Evolutionary conservation across 2,329 filamentous ascomycete genomes (phyloP).

Genomic region (Didymella segeticola): DNA sequence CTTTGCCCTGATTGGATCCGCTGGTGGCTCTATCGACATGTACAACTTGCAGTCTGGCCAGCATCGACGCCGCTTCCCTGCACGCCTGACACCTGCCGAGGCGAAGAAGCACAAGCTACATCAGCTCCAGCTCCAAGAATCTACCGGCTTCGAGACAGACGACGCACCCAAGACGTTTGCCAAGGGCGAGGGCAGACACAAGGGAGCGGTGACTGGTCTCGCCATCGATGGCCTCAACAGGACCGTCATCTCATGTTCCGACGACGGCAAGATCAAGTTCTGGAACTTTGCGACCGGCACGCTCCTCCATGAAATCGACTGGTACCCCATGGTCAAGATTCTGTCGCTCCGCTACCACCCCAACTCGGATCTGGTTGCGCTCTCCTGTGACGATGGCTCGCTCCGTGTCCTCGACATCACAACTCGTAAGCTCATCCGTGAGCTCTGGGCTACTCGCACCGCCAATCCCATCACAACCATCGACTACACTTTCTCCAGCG

Average conservation of each 20-base stretch:
- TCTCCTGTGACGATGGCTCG: constrained; percentile 87
- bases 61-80: constrained; percentile 87
- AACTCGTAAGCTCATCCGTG: constrained; percentile 88
- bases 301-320: constrained; percentile 81
- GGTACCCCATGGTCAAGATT: constrained; percentile 78
- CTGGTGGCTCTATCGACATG: constrained; percentile 85
- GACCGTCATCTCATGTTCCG: constrained; percentile 80
- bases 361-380: constrained; percentile 82
- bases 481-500: constrained; percentile 75
- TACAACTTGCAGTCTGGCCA: constrained; percentile 95
- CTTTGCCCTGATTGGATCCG: constrained; percentile 89
- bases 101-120: constrained; percentile 75
- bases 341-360: constrained; percentile 81
- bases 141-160: constrained; percentile 11
- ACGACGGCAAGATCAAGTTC: constrained; percentile 95
- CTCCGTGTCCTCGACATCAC: constrained; percentile 90
- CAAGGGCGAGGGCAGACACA: constrained; percentile 73
- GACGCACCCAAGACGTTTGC: constrained; percentile 48
- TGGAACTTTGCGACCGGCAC: constrained; percentile 92
- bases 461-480: constrained; percentile 41
- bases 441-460: constrained; percentile 76
- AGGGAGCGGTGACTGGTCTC: constrained; percentile 81
- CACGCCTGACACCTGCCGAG: constrained; percentile 77
- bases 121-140: constrained; percentile 64
- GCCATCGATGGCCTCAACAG: constrained; percentile 90